These are phyloP conservation scores for Tylopilus intermedius DNA, from an alignment of 768 basidiomycete genomes.

Conservation along the genomic window DNA sequence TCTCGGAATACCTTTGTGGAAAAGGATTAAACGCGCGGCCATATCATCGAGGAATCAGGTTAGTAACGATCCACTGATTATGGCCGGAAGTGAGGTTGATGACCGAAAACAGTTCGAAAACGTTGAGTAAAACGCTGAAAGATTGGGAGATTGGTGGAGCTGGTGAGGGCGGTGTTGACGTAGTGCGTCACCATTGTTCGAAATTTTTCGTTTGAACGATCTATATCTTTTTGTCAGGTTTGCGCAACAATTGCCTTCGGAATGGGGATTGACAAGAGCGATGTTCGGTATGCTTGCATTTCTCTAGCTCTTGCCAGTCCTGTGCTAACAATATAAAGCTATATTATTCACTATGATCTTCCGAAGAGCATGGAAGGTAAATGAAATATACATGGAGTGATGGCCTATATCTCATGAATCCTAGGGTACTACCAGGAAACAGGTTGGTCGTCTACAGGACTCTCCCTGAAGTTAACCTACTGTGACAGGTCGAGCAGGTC, in stretches of 20 bases:
- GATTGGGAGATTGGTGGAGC: conserved; percentile 58
- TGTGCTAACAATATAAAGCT: conserved; percentile 34
- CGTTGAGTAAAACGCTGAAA: conserved; percentile 48
- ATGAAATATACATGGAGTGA: background rate
- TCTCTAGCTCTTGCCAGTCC: background rate
- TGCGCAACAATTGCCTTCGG: conserved; percentile 83
- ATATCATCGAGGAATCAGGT: conserved; percentile 73
- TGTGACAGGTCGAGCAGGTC: conserved; percentile 64
- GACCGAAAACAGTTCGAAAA: conserved; percentile 34
- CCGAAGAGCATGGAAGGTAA: conserved; percentile 81
- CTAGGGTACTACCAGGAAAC: conserved; percentile 86
- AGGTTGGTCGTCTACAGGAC: conserved; percentile 36
- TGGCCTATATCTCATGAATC: background rate
- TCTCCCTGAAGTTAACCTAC: conserved; percentile 1
- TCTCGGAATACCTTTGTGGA: conserved; percentile 57
- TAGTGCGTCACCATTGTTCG: conserved; percentile 39
- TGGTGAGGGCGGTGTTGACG: conserved; percentile 53
- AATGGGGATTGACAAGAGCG: conserved; percentile 80
- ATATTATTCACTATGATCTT: conserved; percentile 77
- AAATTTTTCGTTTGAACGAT: background rate
- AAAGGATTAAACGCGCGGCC: conserved; percentile 65
- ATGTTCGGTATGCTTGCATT: conserved; percentile 49
- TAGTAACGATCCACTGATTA: conserved; percentile 1
- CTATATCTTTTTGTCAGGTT: conserved; percentile 39
- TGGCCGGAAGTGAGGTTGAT: background rate